Evolutionary conservation across 2,329 filamentous ascomycete genomes (phyloP).

Genomic region (Arthrocladium fulminans): DNA sequence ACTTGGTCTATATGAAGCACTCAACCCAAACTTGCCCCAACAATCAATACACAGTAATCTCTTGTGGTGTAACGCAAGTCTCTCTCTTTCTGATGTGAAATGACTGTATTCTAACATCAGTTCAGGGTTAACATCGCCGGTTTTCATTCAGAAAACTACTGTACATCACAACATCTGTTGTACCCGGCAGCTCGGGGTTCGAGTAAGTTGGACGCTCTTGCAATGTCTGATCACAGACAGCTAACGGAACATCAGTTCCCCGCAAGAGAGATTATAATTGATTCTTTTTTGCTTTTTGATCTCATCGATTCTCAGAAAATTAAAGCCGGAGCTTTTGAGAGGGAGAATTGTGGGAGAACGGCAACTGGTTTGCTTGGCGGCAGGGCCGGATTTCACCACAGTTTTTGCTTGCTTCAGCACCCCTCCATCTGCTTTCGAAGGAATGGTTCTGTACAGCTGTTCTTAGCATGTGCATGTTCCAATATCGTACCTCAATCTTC

Average conservation of each 20-base stretch:
- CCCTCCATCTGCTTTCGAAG: too few species aligned
- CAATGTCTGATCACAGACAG: not conserved
- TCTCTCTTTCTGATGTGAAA: too few species aligned
- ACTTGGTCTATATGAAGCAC: not conserved
- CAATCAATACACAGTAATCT: not conserved
- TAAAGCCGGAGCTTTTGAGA: too few species aligned
- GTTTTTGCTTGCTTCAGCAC: too few species aligned
- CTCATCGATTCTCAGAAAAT: not conserved
- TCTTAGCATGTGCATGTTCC: too few species aligned
- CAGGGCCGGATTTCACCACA: too few species aligned
- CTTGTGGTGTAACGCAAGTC: not conserved
- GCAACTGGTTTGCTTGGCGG: too few species aligned
- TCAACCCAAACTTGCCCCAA: not conserved
- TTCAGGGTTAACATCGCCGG: not conserved
- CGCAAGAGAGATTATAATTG: not conserved
- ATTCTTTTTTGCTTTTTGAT: not conserved
- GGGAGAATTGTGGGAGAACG: too few species aligned
- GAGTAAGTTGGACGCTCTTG: not conserved
- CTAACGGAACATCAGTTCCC: not conserved
- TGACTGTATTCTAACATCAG: not conserved
- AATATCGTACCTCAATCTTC: too few species aligned
- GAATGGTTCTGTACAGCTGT: too few species aligned
- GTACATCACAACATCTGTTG: not conserved
- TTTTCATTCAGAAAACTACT: not conserved
- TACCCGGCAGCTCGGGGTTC: slow-evolving; percentile 1